phyloP scores from a whole-genome alignment of 352 stramenopile species.

The Pythium vanterpoolii region DNA sequence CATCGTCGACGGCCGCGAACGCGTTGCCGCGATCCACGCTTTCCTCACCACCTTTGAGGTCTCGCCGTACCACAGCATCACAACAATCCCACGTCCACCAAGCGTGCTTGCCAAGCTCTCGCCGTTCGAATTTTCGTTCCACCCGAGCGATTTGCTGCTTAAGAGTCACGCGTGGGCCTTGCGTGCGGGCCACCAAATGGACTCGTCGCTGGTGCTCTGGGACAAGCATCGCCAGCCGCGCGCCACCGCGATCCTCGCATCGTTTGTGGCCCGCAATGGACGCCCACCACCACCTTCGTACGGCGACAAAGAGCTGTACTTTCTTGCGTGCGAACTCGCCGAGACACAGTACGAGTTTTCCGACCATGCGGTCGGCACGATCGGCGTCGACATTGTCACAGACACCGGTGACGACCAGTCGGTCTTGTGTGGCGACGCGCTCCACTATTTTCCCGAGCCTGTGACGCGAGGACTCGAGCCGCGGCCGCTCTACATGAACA shows the following conservation, averaged over 20 bases:
- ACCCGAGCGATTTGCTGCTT: neutral
- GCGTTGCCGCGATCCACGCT: constrained; percentile 35
- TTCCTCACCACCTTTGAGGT: constrained; percentile 58
- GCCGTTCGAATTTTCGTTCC: constrained; percentile 13
- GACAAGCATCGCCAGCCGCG: constrained; percentile 58
- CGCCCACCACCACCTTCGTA: constrained; percentile 39
- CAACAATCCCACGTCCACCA: constrained; percentile 25
- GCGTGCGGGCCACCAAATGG: constrained; percentile 59
- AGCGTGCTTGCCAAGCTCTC: constrained; percentile 8
- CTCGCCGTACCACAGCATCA: constrained; percentile 35
- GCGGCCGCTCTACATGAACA: constrained; percentile 62
- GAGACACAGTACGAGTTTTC: constrained; percentile 71
- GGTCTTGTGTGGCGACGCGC: constrained; percentile 46
- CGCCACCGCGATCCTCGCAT: constrained; percentile 57
- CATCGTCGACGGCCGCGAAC: constrained; percentile 12
- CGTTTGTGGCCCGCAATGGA: constrained; percentile 42
- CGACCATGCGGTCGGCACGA: constrained; percentile 52
- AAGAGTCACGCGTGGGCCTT: constrained; percentile 63
- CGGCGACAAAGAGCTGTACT: constrained; percentile 82
- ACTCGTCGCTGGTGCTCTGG: constrained; percentile 79
- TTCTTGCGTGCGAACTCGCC: constrained; percentile 59
- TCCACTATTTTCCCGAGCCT: constrained; percentile 55
- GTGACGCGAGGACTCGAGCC: neutral
- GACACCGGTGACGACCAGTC: constrained; percentile 39
- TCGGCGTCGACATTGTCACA: constrained; percentile 47